Percentiles rank a stretch among this genome's conserved stretches.
Evolutionary conservation across 805 yeast species (phyloP).

Genomic region (Henningerozyma blattae): DNA sequence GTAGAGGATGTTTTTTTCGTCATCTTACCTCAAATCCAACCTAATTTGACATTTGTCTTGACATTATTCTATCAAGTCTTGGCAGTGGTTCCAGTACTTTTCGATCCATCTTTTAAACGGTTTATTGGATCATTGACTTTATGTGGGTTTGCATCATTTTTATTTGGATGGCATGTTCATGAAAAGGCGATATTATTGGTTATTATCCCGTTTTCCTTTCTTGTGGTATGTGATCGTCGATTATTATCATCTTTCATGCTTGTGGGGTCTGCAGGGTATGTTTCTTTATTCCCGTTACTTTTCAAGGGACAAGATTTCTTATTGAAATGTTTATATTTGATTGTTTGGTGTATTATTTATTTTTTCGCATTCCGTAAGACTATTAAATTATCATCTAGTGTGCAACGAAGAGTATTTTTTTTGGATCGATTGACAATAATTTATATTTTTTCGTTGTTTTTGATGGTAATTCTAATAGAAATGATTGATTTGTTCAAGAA

Average conservation of each 20-base stretch:
- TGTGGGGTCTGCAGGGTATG: constrained; percentile 68
- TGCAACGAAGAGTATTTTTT: constrained; percentile 41
- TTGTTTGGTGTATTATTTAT: constrained; percentile 76
- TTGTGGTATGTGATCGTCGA: constrained; percentile 60
- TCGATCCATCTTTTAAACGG: constrained; percentile 63
- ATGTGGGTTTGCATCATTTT: constrained; percentile 82
- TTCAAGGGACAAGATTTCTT: constrained; percentile 71
- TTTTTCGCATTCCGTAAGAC: constrained; percentile 63
- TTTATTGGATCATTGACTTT: constrained; percentile 77
- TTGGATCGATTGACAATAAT: constrained; percentile 59
- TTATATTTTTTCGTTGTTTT: constrained; percentile 56
- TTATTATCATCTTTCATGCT: constrained; percentile 60
- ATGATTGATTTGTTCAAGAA: constrained; percentile 44
- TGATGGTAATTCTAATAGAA: constrained; percentile 40
- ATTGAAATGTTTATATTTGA: constrained; percentile 63
- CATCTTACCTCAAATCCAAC: constrained; percentile 70
- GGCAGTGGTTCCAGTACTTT: constrained; percentile 58
- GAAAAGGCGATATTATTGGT: constrained; percentile 91
- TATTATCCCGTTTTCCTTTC: constrained; percentile 75
- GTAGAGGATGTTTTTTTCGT: constrained; percentile 85
- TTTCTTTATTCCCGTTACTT: constrained; percentile 78
- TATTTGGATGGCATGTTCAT: constrained; percentile 99
- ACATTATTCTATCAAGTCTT: constrained; percentile 78
- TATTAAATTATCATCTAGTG: constrained; percentile 32
- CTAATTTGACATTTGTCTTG: constrained; percentile 61